Base-by-base conservation (phyloP, 257 asterid species). In the Salvia rosmarinus region DNA sequence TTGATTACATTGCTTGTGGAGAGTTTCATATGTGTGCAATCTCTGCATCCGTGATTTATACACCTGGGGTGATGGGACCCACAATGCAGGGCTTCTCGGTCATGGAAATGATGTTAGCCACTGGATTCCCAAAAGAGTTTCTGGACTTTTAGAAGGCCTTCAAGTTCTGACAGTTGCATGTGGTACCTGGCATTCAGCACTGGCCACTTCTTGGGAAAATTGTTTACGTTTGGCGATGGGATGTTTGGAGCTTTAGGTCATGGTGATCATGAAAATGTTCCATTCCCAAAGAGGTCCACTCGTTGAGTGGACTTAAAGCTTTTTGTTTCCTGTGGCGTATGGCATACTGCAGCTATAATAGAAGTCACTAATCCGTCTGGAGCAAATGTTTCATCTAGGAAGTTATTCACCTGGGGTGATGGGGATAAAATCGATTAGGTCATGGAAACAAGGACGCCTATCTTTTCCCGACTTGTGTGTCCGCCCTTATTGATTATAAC, bases 21-120 rank as follows among this genome's bases (percentile, higher is more conserved):
- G 96, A 95, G 79, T 85, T 85, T 78, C 99, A 95, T 57, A 87
- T 97, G 0, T 91, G 99, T 73, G 93, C 96, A 28, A 42, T 95
- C 32, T 86, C 95, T 11, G 51, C 89, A n/a, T 77, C 94, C 3
- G 98, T 0, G 99, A 95, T 75, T 68, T 95, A 54, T 91, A 88
- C 78, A 84, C 93, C 7, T 95, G 99, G 99, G 99, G 99, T n/a
- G 97, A 91, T 63, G 99, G 99, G 19, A 47, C 78, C 63, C 95
- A 88, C 43, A 88, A 83, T 75, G 87, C 91, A 5, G 99, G 98
- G 55, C 90, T 91, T 82, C 96, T 95, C 0, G 99, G 98, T 19
- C 96, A 89, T 56, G 98, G 92, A 16, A 89, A 83, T 75, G 90
- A 91, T 23, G 89, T 85, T 25, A 91, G 98, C 84, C 98, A 95